phyloP scores from a whole-genome alignment of 768 basidiomycete species.

The Dioszegia crocea region DNA sequence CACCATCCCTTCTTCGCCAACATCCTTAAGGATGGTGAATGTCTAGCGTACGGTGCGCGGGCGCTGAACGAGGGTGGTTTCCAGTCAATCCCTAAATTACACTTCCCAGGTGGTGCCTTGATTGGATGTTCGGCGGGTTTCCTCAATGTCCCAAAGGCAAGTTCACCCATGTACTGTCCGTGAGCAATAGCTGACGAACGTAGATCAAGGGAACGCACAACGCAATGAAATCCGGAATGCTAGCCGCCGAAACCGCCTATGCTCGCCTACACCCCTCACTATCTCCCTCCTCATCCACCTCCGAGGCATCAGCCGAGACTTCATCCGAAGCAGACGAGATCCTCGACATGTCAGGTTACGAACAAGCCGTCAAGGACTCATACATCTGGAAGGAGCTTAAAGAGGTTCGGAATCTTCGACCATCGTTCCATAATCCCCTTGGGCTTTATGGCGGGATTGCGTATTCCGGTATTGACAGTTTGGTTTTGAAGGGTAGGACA shows the following conservation, averaged over 20 bases:
- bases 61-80: slow-evolving; percentile 88
- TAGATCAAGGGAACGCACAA: slow-evolving; percentile 95
- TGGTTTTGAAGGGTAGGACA: slow-evolving; percentile 74
- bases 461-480: slow-evolving; percentile 82
- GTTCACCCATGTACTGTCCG: slow-evolving; percentile 6
- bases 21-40: slow-evolving; percentile 70
- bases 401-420: slow-evolving; percentile 86
- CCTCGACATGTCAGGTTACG: slow-evolving; percentile 69
- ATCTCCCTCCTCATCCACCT: neutral
- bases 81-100: slow-evolving; percentile 78
- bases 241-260: slow-evolving; percentile 85
- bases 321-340: slow-evolving; percentile 11
- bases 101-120: slow-evolving; percentile 91
- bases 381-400: slow-evolving; percentile 83
- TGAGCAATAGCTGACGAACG: too few relatives aligned
- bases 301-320: slow-evolving; percentile 15
- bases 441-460: slow-evolving; percentile 81
- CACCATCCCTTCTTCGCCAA: slow-evolving; percentile 86
- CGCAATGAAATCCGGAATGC: slow-evolving; percentile 98
- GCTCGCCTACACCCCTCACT: slow-evolving; percentile 56
- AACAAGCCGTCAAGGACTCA: slow-evolving; percentile 63
- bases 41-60: slow-evolving; percentile 86
- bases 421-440: slow-evolving; percentile 70
- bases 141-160: slow-evolving; percentile 78
- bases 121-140: slow-evolving; percentile 95